Conservation (phyloP, 78 protist genomes). For the Polysphondylium violaceum region DNA sequence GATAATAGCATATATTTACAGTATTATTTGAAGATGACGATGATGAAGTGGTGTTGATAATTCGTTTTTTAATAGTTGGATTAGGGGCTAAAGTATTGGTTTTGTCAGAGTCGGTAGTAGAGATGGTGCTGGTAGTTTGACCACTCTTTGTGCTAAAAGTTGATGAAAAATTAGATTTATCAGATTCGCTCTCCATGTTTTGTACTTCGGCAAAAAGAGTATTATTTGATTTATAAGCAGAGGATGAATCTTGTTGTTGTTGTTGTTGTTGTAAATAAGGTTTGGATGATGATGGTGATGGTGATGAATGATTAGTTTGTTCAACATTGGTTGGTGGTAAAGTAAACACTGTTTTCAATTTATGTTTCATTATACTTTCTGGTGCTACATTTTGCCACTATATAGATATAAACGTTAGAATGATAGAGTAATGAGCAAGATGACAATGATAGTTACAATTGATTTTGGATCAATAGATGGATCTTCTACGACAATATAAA, state of each 20-base stretch:
- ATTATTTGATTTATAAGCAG: not conserved
- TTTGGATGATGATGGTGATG: not conserved
- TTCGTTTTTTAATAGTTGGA: not conserved
- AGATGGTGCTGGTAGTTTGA: not conserved
- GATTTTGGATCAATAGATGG: conserved; percentile 31
- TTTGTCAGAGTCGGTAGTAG: too few relatives aligned
- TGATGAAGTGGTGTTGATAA: not conserved
- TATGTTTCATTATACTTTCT: conserved; percentile 49
- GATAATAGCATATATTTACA: too few relatives aligned
- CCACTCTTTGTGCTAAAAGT: not conserved
- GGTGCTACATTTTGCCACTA: too few relatives aligned
- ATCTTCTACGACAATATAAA: conserved; percentile 37
- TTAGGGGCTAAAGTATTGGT: not conserved
- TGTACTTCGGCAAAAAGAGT: not conserved
- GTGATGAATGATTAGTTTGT: too few relatives aligned
- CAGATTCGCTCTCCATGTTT: not conserved
- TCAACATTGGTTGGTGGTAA: too few relatives aligned
- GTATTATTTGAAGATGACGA: too few relatives aligned
- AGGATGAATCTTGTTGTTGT: not conserved
- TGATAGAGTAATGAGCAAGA: not conserved
- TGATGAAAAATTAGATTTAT: not conserved
- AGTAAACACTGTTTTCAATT: conserved; percentile 67
- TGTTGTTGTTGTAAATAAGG: not conserved
- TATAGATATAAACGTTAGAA: too few relatives aligned
- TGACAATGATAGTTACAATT: not conserved